phyloP scores from a whole-genome alignment of 2,329 filamentous ascomycete species.

The Aspergillus sojae region DNA sequence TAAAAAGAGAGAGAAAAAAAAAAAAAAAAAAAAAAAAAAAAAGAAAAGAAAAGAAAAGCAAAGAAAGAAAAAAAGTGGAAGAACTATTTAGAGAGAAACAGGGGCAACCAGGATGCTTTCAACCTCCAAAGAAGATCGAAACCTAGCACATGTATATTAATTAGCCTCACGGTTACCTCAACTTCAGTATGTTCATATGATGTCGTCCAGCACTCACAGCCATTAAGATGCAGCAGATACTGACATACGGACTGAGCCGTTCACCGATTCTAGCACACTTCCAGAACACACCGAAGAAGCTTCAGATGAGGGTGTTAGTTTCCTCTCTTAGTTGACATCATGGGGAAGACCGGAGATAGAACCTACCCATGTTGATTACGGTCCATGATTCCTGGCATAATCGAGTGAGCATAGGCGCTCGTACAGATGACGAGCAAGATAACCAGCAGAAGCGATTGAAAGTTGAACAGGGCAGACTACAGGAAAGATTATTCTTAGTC shows the following conservation, averaged over 20 bases:
- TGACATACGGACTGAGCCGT: conserved; percentile 91
- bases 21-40: no score
- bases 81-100: conserved; percentile 5
- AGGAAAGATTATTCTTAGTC: neutral
- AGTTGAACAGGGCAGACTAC: conserved; percentile 97
- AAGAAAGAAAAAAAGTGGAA: neutral
- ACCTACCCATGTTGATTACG: conserved; percentile 85
- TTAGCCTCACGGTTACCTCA: neutral
- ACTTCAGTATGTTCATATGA: neutral
- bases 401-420: conserved; percentile 87
- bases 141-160: conserved; percentile 24
- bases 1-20: neutral
- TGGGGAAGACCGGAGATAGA: conserved; percentile 2
- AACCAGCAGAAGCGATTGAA: conserved; percentile 93
- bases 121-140: conserved; percentile 43
- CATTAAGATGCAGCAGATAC: conserved; percentile 90
- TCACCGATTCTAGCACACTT: conserved; percentile 93
- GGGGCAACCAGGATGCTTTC: conserved; percentile 8
- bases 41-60: no score
- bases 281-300: conserved; percentile 87
- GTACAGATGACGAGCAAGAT: conserved; percentile 96
- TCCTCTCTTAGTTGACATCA: neutral
- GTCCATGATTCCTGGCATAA: conserved; percentile 88
- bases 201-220: conserved; percentile 65
- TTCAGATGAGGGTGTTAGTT: conserved; percentile 34